These are phyloP conservation scores for Solidago caesia DNA, from an alignment of 129 eudicot species.

Conservation along the genomic window DNA sequence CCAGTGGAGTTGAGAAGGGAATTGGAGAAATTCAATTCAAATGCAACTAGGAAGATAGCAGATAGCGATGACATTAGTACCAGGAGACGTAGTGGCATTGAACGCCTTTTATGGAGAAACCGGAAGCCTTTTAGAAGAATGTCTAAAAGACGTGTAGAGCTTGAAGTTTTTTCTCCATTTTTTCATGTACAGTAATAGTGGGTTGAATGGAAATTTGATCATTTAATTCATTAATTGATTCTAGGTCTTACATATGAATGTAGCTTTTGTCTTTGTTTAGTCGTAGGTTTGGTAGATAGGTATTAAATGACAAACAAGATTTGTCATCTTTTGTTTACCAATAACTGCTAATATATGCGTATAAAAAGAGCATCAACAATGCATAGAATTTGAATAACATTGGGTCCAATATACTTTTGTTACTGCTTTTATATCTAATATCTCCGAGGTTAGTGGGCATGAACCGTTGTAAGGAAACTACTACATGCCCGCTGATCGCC, in stretches of 20 bases:
- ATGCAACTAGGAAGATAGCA: slow-evolving; percentile 25
- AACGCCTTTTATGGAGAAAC: slow-evolving; percentile 69
- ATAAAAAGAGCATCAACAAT: no score
- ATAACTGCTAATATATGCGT: no score
- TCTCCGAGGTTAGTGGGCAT: no score
- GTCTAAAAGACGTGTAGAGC: slow-evolving; percentile 63
- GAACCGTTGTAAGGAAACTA: no score
- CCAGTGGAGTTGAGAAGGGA: slow-evolving; percentile 53
- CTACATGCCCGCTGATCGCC: no score
- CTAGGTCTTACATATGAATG: slow-evolving; percentile 12
- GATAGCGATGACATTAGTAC: slow-evolving; percentile 26
- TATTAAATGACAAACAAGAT: not conserved
- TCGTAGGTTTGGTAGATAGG: not conserved
- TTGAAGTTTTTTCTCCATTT: slow-evolving; percentile 63
- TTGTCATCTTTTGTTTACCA: slow-evolving; percentile 14
- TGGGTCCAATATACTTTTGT: not conserved
- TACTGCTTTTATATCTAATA: not conserved
- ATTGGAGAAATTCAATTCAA: slow-evolving; percentile 34
- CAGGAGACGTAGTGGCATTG: slow-evolving; percentile 43
- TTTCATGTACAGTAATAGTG: slow-evolving; percentile 43
- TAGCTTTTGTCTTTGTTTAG: not conserved
- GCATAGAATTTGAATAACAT: no score
- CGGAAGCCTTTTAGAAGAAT: slow-evolving; percentile 85
- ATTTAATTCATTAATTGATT: slow-evolving; percentile 53
- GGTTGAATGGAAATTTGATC: slow-evolving; percentile 22